Base-by-base conservation (phyloP, 1,139 yeast species). In the Yamadazyma dushanensis region DNA sequence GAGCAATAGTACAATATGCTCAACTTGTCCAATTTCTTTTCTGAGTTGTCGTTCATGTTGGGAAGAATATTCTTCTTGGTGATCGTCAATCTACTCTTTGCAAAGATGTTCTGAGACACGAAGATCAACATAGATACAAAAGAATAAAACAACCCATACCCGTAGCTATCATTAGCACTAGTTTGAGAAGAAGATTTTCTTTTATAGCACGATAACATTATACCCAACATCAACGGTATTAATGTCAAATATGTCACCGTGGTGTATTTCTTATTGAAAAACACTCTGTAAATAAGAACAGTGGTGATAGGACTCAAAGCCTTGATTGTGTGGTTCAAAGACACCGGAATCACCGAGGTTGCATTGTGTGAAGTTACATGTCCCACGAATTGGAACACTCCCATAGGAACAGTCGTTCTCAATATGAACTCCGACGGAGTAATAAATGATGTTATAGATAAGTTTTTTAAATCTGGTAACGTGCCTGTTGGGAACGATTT, bases 361-460 rank as follows among this genome's bases (percentile, higher is more conserved):
- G 97, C 92, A 58, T 85, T 84, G 57, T 89, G 96, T 5, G 95
- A 79, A 9, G 95, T 78, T 41, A 89, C 78, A 59, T 90, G 97
- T 14, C 97, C 97, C 20, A 82, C 67, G 45, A 90, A 84, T 63
- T 90, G 97, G 61, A 90, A 90, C 40, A 81, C 66, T 3, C 97
- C 97, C 96, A 90, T 86, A 16, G 97, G 97, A 19, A 87, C 74
- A 0, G 95, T 86, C 22, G 92, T 79, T 37, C 67, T 56, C 15
- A 88, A 55, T 26, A 86, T 70, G 35, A 76, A 70, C 29, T 51
- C 43, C 3, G 79, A 70, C 8, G 94, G 86, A 9, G 66, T 73
- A 26, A 77, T 41, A 54, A 78, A 65, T 47, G 62, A 43, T 52
- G 59, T 26, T 15, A 50, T 23, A 23, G 52, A 49, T 16, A 54